phyloP scores from a whole-genome alignment of 805 yeast genomes.

The Ogataea minuta region DNA sequence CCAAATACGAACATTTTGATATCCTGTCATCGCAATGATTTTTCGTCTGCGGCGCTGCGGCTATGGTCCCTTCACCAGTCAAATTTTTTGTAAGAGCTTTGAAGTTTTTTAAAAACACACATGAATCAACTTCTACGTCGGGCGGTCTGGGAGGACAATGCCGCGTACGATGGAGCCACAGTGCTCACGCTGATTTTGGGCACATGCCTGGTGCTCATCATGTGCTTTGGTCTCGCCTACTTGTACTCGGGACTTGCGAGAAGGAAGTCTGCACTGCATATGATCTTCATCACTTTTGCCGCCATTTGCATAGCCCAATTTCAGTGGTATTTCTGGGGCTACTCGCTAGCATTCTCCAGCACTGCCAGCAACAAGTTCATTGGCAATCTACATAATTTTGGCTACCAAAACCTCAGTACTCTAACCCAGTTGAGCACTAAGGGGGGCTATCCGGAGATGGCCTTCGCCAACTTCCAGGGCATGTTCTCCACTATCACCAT shows the following conservation, averaged over 20 bases:
- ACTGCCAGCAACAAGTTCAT: conserved; percentile 81
- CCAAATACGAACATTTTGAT: no score
- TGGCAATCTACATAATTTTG: conserved; percentile 83
- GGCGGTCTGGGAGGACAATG: conserved; percentile 26
- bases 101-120: neutral
- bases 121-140: conserved; percentile 19
- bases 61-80: conserved; percentile 2
- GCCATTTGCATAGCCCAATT: conserved; percentile 60
- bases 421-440: conserved; percentile 21
- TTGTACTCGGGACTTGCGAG: conserved; percentile 89
- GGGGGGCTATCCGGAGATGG: conserved; percentile 70
- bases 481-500: conserved; percentile 90
- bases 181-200: conserved; percentile 55
- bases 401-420: conserved; percentile 68
- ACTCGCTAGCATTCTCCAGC: conserved; percentile 81
- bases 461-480: conserved; percentile 83
- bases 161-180: conserved; percentile 43
- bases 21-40: no score
- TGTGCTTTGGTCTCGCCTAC: conserved; percentile 95
- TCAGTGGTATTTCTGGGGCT: conserved; percentile 99
- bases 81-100: conserved; percentile 2
- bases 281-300: conserved; percentile 78
- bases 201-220: conserved; percentile 73
- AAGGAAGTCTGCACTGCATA: conserved; percentile 82
- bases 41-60: conserved; percentile 9